phyloP scores from a whole-genome alignment of 108 stramenopile genomes.

The Pseudonitzschia pungens region DNA sequence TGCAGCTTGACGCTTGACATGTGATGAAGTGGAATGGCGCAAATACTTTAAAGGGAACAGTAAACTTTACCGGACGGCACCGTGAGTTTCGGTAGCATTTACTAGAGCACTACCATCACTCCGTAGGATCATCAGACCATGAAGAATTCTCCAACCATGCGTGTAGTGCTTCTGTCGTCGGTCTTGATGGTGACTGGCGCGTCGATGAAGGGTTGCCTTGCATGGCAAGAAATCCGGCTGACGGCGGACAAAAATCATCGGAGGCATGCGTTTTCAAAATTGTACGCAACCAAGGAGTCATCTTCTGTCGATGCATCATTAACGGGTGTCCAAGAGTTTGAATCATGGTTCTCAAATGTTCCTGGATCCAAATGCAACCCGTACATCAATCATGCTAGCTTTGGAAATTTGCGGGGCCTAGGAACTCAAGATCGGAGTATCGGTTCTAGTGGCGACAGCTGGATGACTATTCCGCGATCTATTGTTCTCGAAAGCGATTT shows the following conservation, averaged over 20 bases:
- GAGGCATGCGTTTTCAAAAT: neutral
- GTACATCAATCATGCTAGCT: slow-evolving; percentile 43
- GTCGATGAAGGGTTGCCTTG: neutral
- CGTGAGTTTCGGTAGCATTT: no score
- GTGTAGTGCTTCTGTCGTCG: neutral
- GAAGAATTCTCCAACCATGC: neutral
- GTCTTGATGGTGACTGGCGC: neutral
- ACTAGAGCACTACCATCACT: neutral
- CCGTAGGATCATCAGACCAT: neutral
- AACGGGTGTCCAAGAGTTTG: slow-evolving; percentile 51
- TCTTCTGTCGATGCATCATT: slow-evolving; percentile 6
- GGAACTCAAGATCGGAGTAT: slow-evolving; percentile 28
- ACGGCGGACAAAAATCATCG: neutral
- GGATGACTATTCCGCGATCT: slow-evolving; percentile 49
- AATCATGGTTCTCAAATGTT: slow-evolving; percentile 48
- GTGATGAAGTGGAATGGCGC: neutral
- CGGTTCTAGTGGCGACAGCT: neutral
- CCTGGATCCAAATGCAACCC: slow-evolving; percentile 16
- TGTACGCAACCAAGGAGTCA: neutral
- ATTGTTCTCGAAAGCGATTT: slow-evolving; percentile 52
- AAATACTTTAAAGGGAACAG: neutral
- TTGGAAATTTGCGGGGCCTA: slow-evolving; percentile 53
- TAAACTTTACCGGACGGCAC: no score
- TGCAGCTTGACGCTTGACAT: no score
- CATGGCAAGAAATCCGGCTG: neutral